Evolutionary conservation across 352 stramenopile genomes (phyloP), one percentile per base, ranked within the genome.

Genomic region (Globisporangium emineosum): DNA sequence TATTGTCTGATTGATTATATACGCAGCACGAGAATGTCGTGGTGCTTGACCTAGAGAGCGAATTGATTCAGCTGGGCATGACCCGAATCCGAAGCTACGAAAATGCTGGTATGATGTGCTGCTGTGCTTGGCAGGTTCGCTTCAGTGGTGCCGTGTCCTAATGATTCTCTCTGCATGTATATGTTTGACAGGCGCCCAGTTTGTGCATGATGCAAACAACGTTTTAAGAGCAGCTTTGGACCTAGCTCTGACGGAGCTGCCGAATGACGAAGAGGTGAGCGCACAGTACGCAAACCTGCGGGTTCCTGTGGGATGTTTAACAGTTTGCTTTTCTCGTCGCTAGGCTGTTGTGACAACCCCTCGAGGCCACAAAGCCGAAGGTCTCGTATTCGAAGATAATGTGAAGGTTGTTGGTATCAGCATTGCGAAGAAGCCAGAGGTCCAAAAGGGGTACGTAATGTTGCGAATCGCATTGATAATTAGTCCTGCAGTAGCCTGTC

Each of bases 1-100:
- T 12, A 17, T 25, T 43, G 17, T 3, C 12, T 40, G 3, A 40
- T 40, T 47, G 40, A 15, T 19, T 25, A 7, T 1, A 40, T 13
- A 8, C 37, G 21, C 64, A 94, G 86, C 86, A 95, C 59, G 84
- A 93, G 63, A 95, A 95, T 57, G 85, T 95, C 33, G 84, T 91
- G 43, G 85, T 93, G 62, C 65, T 95, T 52, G 86, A 93, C 42
- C 64, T 95, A 3, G 86, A 95, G 69, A 93, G 81, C 67, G 86
- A 95, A 64, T 66, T 91, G n/a, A 81, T 95, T 33, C 84, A 93
- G 68, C 72, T 92, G 25, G 82, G 84, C 35, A 91, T 95, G 68
- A 89, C 84, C 29, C 75, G 81, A n/a, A 77, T 95, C 52, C 86
- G 86, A 52, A 80, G 90, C 67, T 86, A 79, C 60, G 76, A 88